A percentile compares a stretch with the other conserved stretches of the same genome.
Evolutionary conservation across 2,329 filamentous ascomycete genomes (phyloP).

Genomic region (Ilyonectria robusta): DNA sequence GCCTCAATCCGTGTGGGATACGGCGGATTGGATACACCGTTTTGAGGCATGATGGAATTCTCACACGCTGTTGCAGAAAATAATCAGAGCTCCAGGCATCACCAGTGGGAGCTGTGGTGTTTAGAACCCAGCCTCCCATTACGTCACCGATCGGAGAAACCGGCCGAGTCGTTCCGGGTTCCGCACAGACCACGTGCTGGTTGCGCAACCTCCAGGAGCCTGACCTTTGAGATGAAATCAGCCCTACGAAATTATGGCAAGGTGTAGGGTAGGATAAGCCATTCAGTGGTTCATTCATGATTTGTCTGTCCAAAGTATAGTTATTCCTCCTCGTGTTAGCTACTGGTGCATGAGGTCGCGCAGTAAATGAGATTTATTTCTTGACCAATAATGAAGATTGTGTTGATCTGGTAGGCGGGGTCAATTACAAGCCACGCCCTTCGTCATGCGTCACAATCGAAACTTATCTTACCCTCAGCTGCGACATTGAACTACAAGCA

Average conservation of each 20-base stretch:
- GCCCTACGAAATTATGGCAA: not conserved
- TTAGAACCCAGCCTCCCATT: conserved; percentile 34
- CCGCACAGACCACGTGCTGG: conserved; percentile 15
- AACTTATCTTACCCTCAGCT: no score
- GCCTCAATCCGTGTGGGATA: conserved; percentile 35
- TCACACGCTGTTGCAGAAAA: not conserved
- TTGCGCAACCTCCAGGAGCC: not conserved
- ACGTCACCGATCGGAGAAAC: conserved; percentile 29
- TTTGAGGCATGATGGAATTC: conserved; percentile 37
- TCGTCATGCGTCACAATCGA: no score
- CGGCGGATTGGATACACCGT: conserved; percentile 22
- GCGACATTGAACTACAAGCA: no score
- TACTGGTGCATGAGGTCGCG: no score
- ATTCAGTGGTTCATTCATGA: not conserved
- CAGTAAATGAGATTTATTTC: no score
- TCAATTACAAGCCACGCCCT: no score
- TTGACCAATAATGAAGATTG: no score
- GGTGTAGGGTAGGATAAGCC: conserved; percentile 13
- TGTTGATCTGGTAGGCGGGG: no score
- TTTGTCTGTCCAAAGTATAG: not conserved
- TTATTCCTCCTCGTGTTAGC: not conserved
- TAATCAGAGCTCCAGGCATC: conserved; percentile 31
- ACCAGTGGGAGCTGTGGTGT: conserved; percentile 15
- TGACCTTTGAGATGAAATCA: not conserved
- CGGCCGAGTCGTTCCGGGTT: conserved; percentile 19